These are phyloP conservation scores for Epichloe scottii DNA, from an alignment of 2,329 filamentous ascomycete species.

Conservation along the genomic window DNA sequence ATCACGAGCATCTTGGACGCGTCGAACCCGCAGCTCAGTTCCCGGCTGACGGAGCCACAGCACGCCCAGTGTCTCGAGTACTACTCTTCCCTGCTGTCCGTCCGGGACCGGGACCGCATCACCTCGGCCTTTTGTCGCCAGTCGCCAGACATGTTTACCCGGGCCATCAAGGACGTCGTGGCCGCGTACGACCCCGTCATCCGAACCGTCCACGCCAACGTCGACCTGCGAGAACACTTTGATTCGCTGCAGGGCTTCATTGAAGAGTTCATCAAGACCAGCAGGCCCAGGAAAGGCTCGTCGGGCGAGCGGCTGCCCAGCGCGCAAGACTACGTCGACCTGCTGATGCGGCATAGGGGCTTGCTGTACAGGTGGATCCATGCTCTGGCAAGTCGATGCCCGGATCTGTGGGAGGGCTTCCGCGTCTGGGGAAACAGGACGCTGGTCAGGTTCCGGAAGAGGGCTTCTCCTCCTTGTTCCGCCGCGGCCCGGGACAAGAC, in stretches of 20 bases:
- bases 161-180: conserved; percentile 50
- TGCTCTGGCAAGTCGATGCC: conserved; percentile 54
- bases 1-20: conserved; percentile 51
- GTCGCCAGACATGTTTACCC: conserved; percentile 61
- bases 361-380: conserved; percentile 60
- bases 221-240: conserved; percentile 59
- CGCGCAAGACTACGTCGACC: conserved; percentile 58
- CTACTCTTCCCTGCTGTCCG: conserved; percentile 55
- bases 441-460: conserved; percentile 39
- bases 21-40: conserved; percentile 30
- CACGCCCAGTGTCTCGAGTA: conserved; percentile 57
- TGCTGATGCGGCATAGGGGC: conserved; percentile 52
- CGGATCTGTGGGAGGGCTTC: conserved; percentile 50
- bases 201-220: conserved; percentile 53
- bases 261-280: conserved; percentile 54
- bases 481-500: too few relatives aligned
- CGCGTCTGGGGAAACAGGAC: conserved; percentile 46
- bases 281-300: conserved; percentile 28
- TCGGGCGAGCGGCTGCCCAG: conserved; percentile 30
- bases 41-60: conserved; percentile 42
- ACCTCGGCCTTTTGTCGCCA: conserved; percentile 53
- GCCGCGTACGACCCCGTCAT: conserved; percentile 65
- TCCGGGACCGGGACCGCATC: conserved; percentile 63
- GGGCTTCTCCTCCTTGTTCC: background rate
- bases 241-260: conserved; percentile 56